Percentiles rank a stretch among this genome's conserved stretches.
Conservation (phyloP, 345 rosid species). For the Trapa bicornis region DNA sequence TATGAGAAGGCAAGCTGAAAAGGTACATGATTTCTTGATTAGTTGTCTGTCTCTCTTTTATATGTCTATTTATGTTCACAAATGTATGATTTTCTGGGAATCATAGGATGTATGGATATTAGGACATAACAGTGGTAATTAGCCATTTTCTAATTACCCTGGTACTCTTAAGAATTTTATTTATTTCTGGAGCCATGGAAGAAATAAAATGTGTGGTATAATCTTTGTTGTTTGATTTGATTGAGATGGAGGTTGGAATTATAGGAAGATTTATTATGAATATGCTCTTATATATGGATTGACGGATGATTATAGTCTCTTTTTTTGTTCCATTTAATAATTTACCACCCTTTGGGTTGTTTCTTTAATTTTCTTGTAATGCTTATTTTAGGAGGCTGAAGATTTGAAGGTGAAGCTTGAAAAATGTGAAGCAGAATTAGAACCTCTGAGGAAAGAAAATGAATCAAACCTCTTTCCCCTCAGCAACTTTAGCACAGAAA, state of each 20-base stretch:
- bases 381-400: conserved; percentile 39
- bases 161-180: no score
- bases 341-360: background rate
- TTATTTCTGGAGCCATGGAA: background rate
- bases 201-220: background rate
- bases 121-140: background rate
- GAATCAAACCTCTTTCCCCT: conserved; percentile 65
- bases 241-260: background rate
- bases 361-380: background rate
- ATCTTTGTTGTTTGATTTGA: background rate
- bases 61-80: background rate
- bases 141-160: background rate
- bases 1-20: conserved; percentile 47
- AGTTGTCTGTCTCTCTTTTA: background rate
- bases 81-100: background rate
- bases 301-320: background rate
- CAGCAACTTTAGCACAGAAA: conserved; percentile 41
- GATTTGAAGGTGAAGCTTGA: conserved; percentile 57
- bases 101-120: background rate
- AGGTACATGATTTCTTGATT: conserved; percentile 30
- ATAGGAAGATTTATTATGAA: background rate
- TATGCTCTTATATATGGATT: background rate
- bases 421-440: conserved; percentile 71
- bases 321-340: conserved; percentile 1
- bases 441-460: conserved; percentile 52